Conservation (phyloP, 1,284 basidiomycete species). For the Apiotrichum laibachii region DNA sequence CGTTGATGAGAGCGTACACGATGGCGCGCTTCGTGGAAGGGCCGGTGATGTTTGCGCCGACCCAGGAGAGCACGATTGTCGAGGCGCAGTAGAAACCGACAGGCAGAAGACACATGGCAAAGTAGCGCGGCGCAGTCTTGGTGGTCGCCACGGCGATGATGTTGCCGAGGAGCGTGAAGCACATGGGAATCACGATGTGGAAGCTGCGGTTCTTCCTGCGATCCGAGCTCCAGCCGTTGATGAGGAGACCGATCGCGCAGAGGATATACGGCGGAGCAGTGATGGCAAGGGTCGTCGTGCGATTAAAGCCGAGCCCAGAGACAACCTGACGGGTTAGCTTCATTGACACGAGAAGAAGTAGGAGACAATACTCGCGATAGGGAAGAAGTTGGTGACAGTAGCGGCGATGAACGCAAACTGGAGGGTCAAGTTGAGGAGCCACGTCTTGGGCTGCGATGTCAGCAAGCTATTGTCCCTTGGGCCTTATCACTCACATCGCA, state of each 20-base stretch:
- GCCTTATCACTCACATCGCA: slow-evolving; percentile 18
- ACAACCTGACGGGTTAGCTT: slow-evolving; percentile 8
- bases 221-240: slow-evolving; percentile 45
- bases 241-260: slow-evolving; percentile 26
- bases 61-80: slow-evolving; percentile 48
- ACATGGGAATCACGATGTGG: slow-evolving; percentile 25
- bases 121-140: slow-evolving; percentile 37
- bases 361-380: slow-evolving; percentile 33
- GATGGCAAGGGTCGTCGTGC: slow-evolving; percentile 45
- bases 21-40: slow-evolving; percentile 49
- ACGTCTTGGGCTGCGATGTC: slow-evolving; percentile 13
- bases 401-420: slow-evolving; percentile 9
- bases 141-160: slow-evolving; percentile 34
- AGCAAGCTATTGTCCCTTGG: slow-evolving; percentile 23
- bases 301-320: slow-evolving; percentile 36
- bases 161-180: slow-evolving; percentile 27
- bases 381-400: slow-evolving; percentile 40
- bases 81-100: slow-evolving; percentile 44
- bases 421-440: slow-evolving; percentile 13
- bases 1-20: slow-evolving; percentile 48
- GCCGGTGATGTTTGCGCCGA: slow-evolving; percentile 43
- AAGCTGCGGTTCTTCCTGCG: slow-evolving; percentile 34
- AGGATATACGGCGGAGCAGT: slow-evolving; percentile 49
- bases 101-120: slow-evolving; percentile 42
- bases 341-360: too few species aligned